Percentiles rank a stretch among this genome's conserved stretches.
Evolutionary conservation across 2,329 filamentous ascomycete species (phyloP).

Genomic region (Ampelomyces quisqualis): DNA sequence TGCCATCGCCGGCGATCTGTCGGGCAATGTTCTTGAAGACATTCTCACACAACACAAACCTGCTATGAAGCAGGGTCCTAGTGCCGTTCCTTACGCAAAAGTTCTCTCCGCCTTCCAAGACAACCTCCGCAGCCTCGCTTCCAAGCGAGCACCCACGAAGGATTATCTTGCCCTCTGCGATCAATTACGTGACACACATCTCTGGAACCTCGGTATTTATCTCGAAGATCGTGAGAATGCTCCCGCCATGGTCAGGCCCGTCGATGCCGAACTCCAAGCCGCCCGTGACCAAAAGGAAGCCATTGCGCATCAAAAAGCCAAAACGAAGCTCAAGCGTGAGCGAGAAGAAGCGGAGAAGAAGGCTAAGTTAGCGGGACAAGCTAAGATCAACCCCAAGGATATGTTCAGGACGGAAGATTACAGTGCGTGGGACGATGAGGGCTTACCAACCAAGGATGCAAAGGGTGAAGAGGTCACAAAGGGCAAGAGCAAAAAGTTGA

Average conservation of each 20-base stretch:
- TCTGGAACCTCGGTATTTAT: constrained; percentile 82
- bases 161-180: constrained; percentile 73
- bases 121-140: constrained; percentile 58
- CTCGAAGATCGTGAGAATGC: constrained; percentile 76
- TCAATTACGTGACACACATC: constrained; percentile 71
- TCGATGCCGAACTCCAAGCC: constrained; percentile 59
- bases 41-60: constrained; percentile 44
- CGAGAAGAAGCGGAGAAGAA: constrained; percentile 61
- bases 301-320: constrained; percentile 46
- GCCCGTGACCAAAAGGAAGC: constrained; percentile 57
- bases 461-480: constrained; percentile 81
- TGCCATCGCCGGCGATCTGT: constrained; percentile 51
- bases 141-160: constrained; percentile 59
- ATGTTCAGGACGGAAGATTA: constrained; percentile 65
- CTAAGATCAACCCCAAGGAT: constrained; percentile 57
- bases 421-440: constrained; percentile 78
- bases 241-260: constrained; percentile 72
- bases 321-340: constrained; percentile 54
- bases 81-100: constrained; percentile 49
- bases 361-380: constrained; percentile 56
- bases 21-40: constrained; percentile 31
- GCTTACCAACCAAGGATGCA: constrained; percentile 73
- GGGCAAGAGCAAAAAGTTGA: constrained; percentile 75
- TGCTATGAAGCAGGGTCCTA: constrained; percentile 30
- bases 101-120: constrained; percentile 58